phyloP scores from a whole-genome alignment of 2,329 filamentous ascomycete genomes.

The Fusarium verrucosum region DNA sequence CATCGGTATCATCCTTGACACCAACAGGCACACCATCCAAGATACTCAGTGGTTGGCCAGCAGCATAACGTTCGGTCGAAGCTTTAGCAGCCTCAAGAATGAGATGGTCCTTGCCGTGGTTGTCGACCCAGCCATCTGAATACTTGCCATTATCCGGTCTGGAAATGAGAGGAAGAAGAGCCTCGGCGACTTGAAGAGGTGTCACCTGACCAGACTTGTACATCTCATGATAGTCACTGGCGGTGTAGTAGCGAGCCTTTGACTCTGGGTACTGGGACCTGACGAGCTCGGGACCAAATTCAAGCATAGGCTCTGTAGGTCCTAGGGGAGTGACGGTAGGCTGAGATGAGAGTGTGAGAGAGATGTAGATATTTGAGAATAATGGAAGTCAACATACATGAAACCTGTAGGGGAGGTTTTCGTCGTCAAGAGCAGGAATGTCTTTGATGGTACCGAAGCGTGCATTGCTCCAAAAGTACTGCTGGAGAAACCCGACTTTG shows the following conservation, averaged over 20 bases:
- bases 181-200: conserved; percentile 75
- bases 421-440: conserved; percentile 57
- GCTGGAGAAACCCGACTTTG: conserved; percentile 68
- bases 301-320: conserved; percentile 50
- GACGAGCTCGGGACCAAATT: conserved; percentile 55
- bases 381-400: conserved; percentile 53
- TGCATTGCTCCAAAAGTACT: conserved; percentile 75
- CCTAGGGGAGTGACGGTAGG: conserved; percentile 66
- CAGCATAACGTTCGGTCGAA: conserved; percentile 76
- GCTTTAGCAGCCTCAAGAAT: conserved; percentile 74
- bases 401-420: conserved; percentile 56
- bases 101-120: conserved; percentile 63
- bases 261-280: conserved; percentile 53
- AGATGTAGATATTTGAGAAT: background rate
- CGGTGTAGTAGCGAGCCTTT: conserved; percentile 70
- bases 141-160: conserved; percentile 67
- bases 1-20: conserved; percentile 82
- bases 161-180: conserved; percentile 75
- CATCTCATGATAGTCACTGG: conserved; percentile 78
- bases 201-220: conserved; percentile 77
- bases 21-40: conserved; percentile 86
- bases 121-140: conserved; percentile 77
- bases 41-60: conserved; percentile 70
- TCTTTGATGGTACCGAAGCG: conserved; percentile 60
- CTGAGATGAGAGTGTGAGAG: conserved; percentile 51